Evolutionary conservation across 148 eudicot genomes (phyloP).

Genomic region (Amaranthus hypochondriacus): DNA sequence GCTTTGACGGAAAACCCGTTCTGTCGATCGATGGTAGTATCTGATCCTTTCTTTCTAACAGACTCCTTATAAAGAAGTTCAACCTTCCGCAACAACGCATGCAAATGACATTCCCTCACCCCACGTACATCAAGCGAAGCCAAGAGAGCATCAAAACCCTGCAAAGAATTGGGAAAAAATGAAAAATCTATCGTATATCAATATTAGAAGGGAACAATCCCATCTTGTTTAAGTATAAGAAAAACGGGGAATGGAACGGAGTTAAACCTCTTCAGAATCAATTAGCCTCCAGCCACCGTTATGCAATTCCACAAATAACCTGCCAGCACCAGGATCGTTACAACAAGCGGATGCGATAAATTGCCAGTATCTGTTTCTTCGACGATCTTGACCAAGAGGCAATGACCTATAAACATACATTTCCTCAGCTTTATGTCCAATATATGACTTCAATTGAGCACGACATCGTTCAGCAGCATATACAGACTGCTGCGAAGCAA

Average conservation of each 20-base stretch:
- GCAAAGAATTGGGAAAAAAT: slow-evolving; percentile 17
- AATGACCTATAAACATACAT: slow-evolving; percentile 81
- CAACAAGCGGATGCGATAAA: slow-evolving; percentile 63
- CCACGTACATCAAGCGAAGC: slow-evolving; percentile 84
- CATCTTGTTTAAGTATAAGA: background rate
- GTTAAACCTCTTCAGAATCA: slow-evolving; percentile 72
- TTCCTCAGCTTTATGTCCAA: slow-evolving; percentile 81
- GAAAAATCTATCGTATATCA: background rate
- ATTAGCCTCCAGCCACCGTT: slow-evolving; percentile 80
- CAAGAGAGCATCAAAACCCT: slow-evolving; percentile 76
- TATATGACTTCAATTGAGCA: slow-evolving; percentile 65
- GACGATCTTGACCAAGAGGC: slow-evolving; percentile 92
- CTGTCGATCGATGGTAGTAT: slow-evolving; percentile 14
- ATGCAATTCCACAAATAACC: slow-evolving; percentile 70
- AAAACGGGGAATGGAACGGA: background rate
- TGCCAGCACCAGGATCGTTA: slow-evolving; percentile 83
- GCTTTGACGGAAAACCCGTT: slow-evolving; percentile 21
- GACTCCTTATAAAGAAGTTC: slow-evolving; percentile 60
- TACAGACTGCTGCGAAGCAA: slow-evolving; percentile 46
- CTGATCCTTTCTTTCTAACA: slow-evolving; percentile 34
- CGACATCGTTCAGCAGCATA: slow-evolving; percentile 67
- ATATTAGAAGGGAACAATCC: background rate
- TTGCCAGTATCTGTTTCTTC: slow-evolving; percentile 87
- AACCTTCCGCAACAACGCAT: slow-evolving; percentile 56
- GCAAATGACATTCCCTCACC: slow-evolving; percentile 65